These are phyloP conservation scores for Hypoxylon sp. DNA, from an alignment of 2,329 filamentous ascomycete genomes.

Conservation along the genomic window DNA sequence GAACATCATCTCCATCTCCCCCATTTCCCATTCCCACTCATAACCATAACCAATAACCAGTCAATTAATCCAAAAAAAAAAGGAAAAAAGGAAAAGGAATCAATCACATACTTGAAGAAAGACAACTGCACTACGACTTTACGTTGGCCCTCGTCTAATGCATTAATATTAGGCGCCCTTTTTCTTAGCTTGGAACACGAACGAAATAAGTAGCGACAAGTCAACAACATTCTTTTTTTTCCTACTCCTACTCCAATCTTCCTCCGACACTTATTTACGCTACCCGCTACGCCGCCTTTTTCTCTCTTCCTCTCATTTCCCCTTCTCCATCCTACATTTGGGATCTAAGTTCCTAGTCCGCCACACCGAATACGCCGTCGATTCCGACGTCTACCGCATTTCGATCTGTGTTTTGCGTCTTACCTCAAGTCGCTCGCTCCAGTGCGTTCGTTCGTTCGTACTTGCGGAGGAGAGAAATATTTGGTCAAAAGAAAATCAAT, in stretches of 20 bases:
- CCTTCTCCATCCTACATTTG: not conserved
- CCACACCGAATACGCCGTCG: too few species aligned
- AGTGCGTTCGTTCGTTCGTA: too few species aligned
- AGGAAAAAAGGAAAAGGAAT: too few species aligned
- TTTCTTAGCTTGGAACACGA: constrained; percentile 19
- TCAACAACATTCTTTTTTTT: constrained; percentile 26
- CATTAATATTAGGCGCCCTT: constrained; percentile 20
- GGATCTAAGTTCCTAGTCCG: too few species aligned
- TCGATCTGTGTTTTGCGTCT: too few species aligned
- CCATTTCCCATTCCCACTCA: not conserved
- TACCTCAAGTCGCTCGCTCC: too few species aligned
- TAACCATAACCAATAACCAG: not conserved
- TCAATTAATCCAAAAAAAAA: constrained; percentile 8
- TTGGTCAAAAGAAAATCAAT: too few species aligned
- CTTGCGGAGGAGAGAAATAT: too few species aligned
- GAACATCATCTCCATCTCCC: constrained; percentile 8
- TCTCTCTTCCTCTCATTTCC: not conserved
- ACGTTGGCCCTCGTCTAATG: constrained; percentile 17
- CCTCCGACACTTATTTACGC: constrained; percentile 1
- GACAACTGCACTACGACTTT: not conserved
- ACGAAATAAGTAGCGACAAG: constrained; percentile 20
- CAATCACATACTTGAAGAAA: not conserved
- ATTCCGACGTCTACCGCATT: too few species aligned
- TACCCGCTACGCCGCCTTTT: not conserved
- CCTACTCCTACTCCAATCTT: not conserved